Base-by-base conservation (phyloP, 2,329 filamentous ascomycete species). In the Fusarium secorum region DNA sequence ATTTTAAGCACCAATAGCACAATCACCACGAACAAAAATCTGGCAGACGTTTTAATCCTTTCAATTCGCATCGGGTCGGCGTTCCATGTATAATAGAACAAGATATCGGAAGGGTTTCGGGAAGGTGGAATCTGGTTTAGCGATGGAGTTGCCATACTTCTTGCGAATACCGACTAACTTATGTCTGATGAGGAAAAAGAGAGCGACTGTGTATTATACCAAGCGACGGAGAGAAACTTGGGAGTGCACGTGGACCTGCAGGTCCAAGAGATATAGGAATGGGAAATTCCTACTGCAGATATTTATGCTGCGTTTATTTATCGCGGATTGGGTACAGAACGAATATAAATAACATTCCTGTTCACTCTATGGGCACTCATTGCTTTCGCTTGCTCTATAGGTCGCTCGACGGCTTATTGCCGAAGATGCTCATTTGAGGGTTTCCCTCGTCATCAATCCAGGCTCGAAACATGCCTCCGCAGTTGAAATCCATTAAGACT, bases 391-490 rank as follows among this genome's bases (percentile, higher is more conserved):
- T 32, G 36, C n/a, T 48, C 59, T 66, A 74, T 28, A 63, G 33
- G 18, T 60, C 54, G n/a, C 78, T 78, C 36, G 72, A 52, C 7
- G 66, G 72, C 1, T 74, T 75, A 56, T 81, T 79, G 6, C 75
- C 74, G 75, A 80, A 82, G 36, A 81, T 67, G 59, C 87, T 86
- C 76, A 89, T 88, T 28, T 85, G 82, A 22, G 85, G 83, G 63
- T 82, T 82, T 0, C 90, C 91, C 3, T 87, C 77, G 7, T 90
- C 86, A 68, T 93, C 87, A 24, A 92, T 82, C 87, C 91, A 95
- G 1, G 93, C 93, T 24, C 94, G 86, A 77, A 94, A 96, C 92
- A 97, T 95, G 1, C 94, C 94, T 8, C 90, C 92, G 74, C 92
- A 96, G 78, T 97, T 97, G 78, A 91, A 94, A 74, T 95, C 92